Conservation (phyloP, 345 rosid genomes). For the Salix koriyanagi region DNA sequence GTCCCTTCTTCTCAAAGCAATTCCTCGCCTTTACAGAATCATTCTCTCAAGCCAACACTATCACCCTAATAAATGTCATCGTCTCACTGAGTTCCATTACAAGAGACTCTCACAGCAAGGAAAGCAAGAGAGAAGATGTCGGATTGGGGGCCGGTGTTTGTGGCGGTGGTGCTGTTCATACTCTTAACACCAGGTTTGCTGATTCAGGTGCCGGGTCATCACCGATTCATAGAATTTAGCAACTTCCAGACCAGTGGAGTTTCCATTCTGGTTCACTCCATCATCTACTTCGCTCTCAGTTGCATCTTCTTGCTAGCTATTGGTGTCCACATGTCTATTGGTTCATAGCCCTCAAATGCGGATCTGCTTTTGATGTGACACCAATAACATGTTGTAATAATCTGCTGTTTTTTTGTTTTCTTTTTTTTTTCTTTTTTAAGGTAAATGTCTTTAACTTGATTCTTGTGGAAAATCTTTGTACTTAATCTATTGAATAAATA, state of each 20-base stretch:
- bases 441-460: not conserved
- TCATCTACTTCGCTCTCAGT: slow-evolving; percentile 67
- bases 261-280: slow-evolving; percentile 72
- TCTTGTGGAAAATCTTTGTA: not conserved
- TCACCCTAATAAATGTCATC: not conserved
- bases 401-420: not conserved
- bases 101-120: not conserved
- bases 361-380: not conserved
- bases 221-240: slow-evolving; percentile 60
- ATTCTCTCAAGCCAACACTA: not conserved
- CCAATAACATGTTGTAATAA: not conserved
- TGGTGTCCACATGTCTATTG: slow-evolving; percentile 74
- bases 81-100: not conserved
- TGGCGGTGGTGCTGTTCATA: slow-evolving; percentile 76
- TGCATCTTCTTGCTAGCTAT: slow-evolving; percentile 84
- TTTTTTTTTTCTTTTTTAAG: not conserved
- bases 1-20: slow-evolving; percentile 4
- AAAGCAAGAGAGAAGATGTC: slow-evolving; percentile 35
- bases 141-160: slow-evolving; percentile 95
- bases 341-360: slow-evolving; percentile 15
- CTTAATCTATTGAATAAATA: not conserved
- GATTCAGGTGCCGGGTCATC: slow-evolving; percentile 67
- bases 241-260: slow-evolving; percentile 86
- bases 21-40: not conserved
- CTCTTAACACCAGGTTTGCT: slow-evolving; percentile 80